These are phyloP conservation scores for Beta corolliflora DNA, from an alignment of 179 eudicot species.

Conservation along the genomic window DNA sequence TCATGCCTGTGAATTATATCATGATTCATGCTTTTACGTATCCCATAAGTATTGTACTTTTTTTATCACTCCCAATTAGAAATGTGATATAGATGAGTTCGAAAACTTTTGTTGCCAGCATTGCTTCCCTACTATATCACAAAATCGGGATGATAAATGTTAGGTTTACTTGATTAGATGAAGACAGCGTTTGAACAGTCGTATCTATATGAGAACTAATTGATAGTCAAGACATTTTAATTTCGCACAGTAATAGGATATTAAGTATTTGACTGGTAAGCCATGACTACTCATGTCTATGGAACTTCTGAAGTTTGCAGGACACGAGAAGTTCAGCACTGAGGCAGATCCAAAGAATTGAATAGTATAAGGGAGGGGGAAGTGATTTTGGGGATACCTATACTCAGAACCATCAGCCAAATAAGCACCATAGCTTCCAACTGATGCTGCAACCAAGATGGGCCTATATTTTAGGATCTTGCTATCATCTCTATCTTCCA, in stretches of 20 bases:
- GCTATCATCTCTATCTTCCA: slow-evolving; percentile 29
- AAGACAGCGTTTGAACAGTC: not conserved
- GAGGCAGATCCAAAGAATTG: not conserved
- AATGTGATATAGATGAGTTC: not conserved
- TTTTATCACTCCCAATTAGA: not conserved
- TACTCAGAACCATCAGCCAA: slow-evolving; percentile 93
- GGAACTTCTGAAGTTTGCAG: not conserved
- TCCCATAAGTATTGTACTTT: too few relatives aligned
- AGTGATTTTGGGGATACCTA: slow-evolving; percentile 39
- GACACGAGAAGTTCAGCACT: not conserved
- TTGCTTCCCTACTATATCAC: not conserved
- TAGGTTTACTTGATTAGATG: not conserved
- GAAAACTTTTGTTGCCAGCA: not conserved
- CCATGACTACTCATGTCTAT: not conserved
- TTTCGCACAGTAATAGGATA: not conserved
- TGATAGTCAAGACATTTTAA: not conserved
- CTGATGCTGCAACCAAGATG: slow-evolving; percentile 78
- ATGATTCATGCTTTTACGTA: too few relatives aligned
- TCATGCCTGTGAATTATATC: not conserved
- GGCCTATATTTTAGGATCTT: slow-evolving; percentile 56
- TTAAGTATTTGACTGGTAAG: not conserved
- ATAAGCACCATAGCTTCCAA: slow-evolving; percentile 91
- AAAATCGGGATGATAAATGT: not conserved
- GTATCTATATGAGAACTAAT: not conserved
- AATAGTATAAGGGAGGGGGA: not conserved